These are phyloP conservation scores for Neurospora sp. DNA, from an alignment of 495 filamentous ascomycete species.

Conservation along the genomic window DNA sequence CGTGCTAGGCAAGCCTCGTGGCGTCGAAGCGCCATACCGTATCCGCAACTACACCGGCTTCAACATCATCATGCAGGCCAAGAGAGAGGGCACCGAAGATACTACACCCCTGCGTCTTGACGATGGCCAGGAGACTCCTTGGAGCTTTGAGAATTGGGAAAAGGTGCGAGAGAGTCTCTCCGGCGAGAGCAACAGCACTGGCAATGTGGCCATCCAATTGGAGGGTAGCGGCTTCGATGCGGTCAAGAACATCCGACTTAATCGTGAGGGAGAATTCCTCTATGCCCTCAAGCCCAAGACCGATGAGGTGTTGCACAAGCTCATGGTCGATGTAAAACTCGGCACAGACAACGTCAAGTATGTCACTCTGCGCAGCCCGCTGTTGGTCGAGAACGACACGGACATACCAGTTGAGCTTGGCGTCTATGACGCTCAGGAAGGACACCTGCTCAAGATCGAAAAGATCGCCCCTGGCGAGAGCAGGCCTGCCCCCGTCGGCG, in stretches of 20 bases:
- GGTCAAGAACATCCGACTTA: conserved; percentile 78
- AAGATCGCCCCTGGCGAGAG: conserved; percentile 90
- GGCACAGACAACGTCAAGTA: conserved; percentile 93
- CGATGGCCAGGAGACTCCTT: conserved; percentile 86
- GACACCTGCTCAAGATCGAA: conserved; percentile 91
- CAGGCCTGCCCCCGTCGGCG: conserved; percentile 84
- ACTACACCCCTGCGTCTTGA: conserved; percentile 61
- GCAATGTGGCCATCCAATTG: conserved; percentile 68
- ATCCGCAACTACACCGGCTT: conserved; percentile 96
- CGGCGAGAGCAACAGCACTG: conserved; percentile 62
- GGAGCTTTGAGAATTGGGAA: conserved; percentile 93
- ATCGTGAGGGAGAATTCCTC: conserved; percentile 83
- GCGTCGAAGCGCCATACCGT: conserved; percentile 82
- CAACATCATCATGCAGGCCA: conserved; percentile 73
- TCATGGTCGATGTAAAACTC: conserved; percentile 86
- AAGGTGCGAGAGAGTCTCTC: conserved; percentile 86
- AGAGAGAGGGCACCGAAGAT: conserved; percentile 48
- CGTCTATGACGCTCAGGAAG: conserved; percentile 80
- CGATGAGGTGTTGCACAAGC: conserved; percentile 71
- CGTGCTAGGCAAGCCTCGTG: conserved; percentile 86
- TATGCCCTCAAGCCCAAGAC: conserved; percentile 76
- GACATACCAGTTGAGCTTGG: conserved; percentile 93
- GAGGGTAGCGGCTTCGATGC: conserved; percentile 91
- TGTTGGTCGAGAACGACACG: conserved; percentile 96
- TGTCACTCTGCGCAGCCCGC: conserved; percentile 87